These are phyloP conservation scores for Brasenia schreberi DNA, from an alignment of 164 flowering plant species.

Conservation along the genomic window DNA sequence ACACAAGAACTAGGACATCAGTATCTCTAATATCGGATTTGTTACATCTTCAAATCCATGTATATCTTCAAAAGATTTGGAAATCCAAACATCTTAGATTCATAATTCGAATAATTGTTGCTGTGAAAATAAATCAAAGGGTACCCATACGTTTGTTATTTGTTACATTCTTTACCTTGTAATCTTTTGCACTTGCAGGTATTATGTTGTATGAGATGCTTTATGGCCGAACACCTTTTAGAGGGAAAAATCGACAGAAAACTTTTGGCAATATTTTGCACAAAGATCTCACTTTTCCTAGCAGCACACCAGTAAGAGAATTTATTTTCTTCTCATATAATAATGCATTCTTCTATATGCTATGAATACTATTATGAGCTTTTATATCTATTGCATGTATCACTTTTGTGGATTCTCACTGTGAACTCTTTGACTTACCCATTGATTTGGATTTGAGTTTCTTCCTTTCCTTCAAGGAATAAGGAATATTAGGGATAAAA, in stretches of 20 bases:
- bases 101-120: too few species aligned
- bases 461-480: too few species aligned
- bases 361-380: too few species aligned
- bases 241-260: constrained; percentile 93
- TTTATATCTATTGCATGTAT: background rate
- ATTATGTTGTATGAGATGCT: constrained; percentile 93
- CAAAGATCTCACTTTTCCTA: constrained; percentile 93
- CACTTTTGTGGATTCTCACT: background rate
- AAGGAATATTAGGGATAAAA: too few species aligned
- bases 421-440: too few species aligned
- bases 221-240: constrained; percentile 95
- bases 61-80: too few species aligned
- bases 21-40: too few species aligned
- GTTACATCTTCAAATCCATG: too few species aligned
- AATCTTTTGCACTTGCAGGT: constrained; percentile 28
- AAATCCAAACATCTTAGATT: too few species aligned
- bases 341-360: background rate
- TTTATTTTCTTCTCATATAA: background rate
- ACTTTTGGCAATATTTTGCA: constrained; percentile 84
- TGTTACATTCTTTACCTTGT: background rate
- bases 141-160: background rate
- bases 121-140: background rate
- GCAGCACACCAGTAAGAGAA: constrained; percentile 68
- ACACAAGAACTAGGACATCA: too few species aligned
- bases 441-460: too few species aligned